Evolutionary conservation across 2,329 filamentous ascomycete species (phyloP), one percentile per base, ranked within the genome.

Genomic region (Dryadomyces quercivorus): DNA sequence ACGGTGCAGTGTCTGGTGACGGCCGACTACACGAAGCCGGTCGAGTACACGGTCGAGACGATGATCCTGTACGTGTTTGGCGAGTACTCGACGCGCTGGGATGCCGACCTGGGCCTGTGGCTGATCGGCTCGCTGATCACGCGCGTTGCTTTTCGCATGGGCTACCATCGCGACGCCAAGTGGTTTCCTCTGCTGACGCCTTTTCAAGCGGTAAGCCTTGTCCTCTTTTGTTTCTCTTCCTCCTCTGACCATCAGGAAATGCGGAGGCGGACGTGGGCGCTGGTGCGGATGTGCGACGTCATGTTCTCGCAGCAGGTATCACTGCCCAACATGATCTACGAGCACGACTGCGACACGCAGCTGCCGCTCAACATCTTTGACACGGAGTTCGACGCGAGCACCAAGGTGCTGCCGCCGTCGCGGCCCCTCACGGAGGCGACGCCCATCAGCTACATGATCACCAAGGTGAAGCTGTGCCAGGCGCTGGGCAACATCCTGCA

Each of bases 311-410:
- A 88, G 57, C 85, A 89, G 63, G 74, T 82, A 2, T 80, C 77
- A n/a, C 64, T 82, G 20, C 78, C 79, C 5, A 77, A 70, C 57
- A 89, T 91, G 76, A 83, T 91, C 26, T 80, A 85, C 58, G 77
- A 85, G 13, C 76, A 85, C 50, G 84, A 90, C 63, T 89, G 82
- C 54, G 88, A 93, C 62, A 85, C 86, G 0, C 77, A 85, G 61
- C 70, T 88, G 6, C 88, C 88, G 1, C 80, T 82, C 55, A 93
- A 92, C 63, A 77, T 92, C 16, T 88, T 87, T 64, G 88, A 93
- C 61, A 86, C 91, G 58, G 88, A 92, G 60, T 83, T 93, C 43
- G 77, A 82, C 49, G 82, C 85, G 3, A 77, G 80, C 21, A 85
- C 81, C 58, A 85, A 83, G 59, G 70, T 75, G 8, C 67, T 92